phyloP scores from a whole-genome alignment of 805 yeast species.

The Kodamaea sagamina region DNA sequence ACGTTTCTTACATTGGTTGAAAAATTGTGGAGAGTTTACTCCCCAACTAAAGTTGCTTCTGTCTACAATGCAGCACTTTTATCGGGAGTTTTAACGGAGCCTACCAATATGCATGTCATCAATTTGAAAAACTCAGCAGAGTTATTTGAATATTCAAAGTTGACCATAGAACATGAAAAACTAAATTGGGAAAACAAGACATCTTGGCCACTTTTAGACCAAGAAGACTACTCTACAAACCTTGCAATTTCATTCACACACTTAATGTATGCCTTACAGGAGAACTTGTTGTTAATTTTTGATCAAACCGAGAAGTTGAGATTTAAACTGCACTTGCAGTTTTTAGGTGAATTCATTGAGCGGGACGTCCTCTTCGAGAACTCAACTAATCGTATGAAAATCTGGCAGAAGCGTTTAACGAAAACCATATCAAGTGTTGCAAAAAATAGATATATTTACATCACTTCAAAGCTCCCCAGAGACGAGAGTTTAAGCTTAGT shows the following conservation, averaged over 20 bases:
- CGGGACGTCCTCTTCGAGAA: conserved; percentile 44
- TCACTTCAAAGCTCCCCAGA: conserved; percentile 54
- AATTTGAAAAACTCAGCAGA: conserved; percentile 26
- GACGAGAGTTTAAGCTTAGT: conserved; percentile 50
- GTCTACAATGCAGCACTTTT: conserved; percentile 50
- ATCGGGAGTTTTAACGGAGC: conserved; percentile 24
- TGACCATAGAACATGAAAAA: conserved; percentile 31
- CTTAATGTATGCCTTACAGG: conserved; percentile 47
- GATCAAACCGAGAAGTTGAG: conserved; percentile 54
- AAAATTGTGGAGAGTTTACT: conserved; percentile 59
- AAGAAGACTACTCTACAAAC: conserved; percentile 51
- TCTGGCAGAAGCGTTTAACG: conserved; percentile 45
- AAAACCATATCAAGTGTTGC: conserved; percentile 35
- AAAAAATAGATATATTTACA: conserved; percentile 39
- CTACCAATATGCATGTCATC: conserved; percentile 31
- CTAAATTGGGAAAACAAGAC: conserved; percentile 33
- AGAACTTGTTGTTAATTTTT: conserved; percentile 42
- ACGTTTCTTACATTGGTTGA: conserved; percentile 47
- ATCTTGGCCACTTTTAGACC: conserved; percentile 44
- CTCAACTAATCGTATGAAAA: conserved; percentile 37
- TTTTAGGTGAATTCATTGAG: conserved; percentile 54
- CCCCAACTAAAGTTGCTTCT: conserved; percentile 49
- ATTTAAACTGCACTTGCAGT: conserved; percentile 52
- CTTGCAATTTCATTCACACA: conserved; percentile 48
- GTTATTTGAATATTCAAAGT: conserved; percentile 31